phyloP scores from a whole-genome alignment of 192 early-diverging fungal species.

The Umbelopsis ramanniana region DNA sequence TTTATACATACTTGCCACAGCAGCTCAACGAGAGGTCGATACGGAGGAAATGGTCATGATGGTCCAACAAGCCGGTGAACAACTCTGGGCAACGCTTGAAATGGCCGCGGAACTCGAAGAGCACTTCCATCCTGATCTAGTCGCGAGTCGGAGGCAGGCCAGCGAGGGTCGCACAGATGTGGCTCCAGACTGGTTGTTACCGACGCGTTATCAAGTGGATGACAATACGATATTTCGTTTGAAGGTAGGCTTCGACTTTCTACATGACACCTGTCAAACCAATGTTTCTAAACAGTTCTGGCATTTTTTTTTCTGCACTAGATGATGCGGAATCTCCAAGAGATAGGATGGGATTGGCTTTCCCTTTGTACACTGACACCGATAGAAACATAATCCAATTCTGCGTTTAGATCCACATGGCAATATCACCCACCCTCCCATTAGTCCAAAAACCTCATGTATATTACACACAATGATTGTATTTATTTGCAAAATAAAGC shows the following conservation, averaged over 20 bases:
- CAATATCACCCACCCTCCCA: too few species aligned
- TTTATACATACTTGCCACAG: constrained; percentile 31
- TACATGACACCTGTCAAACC: neutral
- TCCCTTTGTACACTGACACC: neutral
- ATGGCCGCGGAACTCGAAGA: constrained; percentile 23
- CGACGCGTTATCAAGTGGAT: constrained; percentile 39
- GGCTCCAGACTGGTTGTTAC: constrained; percentile 43
- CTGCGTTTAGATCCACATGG: too few species aligned
- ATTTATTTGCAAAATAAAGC: constrained; percentile 19
- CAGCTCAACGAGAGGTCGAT: constrained; percentile 33
- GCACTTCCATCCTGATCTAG: constrained; percentile 5
- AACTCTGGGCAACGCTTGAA: constrained; percentile 34
- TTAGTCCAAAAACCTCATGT: neutral
- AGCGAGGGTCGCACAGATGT: neutral
- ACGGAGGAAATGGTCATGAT: constrained; percentile 37
- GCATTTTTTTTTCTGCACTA: neutral
- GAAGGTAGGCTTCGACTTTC: constrained; percentile 22
- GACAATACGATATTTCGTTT: constrained; percentile 32
- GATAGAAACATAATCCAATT: constrained; percentile 7
- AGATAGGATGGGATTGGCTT: constrained; percentile 40
- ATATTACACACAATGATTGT: constrained; percentile 25
- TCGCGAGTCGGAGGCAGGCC: neutral
- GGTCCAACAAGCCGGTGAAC: constrained; percentile 39
- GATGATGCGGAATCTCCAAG: constrained; percentile 31
- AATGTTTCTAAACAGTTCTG: neutral